These are phyloP conservation scores for Sporodiniella umbellata DNA, from an alignment of 371 early-diverging fungal species.

Conservation along the genomic window DNA sequence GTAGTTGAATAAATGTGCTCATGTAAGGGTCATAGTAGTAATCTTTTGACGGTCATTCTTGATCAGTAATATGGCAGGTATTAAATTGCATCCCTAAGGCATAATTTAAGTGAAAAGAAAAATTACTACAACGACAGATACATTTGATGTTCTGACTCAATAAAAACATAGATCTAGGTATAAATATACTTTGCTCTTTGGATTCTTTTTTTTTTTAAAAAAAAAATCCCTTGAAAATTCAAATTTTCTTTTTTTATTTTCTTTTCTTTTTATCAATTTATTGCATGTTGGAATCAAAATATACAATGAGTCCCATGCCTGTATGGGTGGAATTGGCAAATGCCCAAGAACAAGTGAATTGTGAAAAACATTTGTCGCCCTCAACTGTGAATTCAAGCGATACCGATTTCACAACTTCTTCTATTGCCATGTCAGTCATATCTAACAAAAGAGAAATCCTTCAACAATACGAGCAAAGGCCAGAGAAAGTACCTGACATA, in stretches of 20 bases:
- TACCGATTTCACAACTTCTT: slow-evolving; percentile 14
- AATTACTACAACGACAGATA: no score
- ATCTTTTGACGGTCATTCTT: no score
- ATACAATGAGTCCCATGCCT: background rate
- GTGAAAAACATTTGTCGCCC: slow-evolving; percentile 9
- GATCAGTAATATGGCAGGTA: no score
- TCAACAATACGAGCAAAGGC: slow-evolving; percentile 21
- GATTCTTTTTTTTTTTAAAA: no score
- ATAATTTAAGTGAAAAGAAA: no score
- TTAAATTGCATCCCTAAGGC: no score
- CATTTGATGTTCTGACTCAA: no score
- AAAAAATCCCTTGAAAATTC: no score
- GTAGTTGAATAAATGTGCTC: no score
- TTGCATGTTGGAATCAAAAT: background rate
- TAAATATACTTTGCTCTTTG: no score
- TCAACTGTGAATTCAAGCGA: slow-evolving; percentile 17
- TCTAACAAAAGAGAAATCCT: slow-evolving; percentile 6
- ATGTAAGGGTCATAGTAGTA: no score
- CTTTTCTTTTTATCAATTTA: background rate
- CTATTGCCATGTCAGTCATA: slow-evolving; percentile 1
- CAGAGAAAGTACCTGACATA: slow-evolving; percentile 31
- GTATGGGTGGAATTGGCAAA: slow-evolving; percentile 10
- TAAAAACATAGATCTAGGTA: no score
- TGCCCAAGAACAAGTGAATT: slow-evolving; percentile 6
- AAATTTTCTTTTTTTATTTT: background rate